Evolutionary conservation across 2,329 filamentous ascomycete species (phyloP).

Genomic region (Nannizzia gypsea): DNA sequence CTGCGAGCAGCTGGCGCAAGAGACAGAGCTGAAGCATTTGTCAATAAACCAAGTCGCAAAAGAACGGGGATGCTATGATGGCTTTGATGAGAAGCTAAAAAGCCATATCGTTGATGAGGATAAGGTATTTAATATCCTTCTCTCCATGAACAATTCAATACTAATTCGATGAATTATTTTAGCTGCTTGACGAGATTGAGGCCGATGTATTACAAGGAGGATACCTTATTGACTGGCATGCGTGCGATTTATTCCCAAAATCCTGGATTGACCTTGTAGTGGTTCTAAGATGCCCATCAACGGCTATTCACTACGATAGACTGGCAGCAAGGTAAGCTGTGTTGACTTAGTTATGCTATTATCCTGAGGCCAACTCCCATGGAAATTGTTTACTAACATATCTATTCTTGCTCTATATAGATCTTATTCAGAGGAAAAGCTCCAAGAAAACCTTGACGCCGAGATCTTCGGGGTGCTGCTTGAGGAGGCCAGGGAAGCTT

Average conservation of each 20-base stretch:
- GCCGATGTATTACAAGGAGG: conserved; percentile 66
- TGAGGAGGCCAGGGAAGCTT: conserved; percentile 79
- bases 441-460: conserved; percentile 91
- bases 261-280: conserved; percentile 93
- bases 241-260: conserved; percentile 86
- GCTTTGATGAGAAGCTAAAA: conserved; percentile 71
- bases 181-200: conserved; percentile 79
- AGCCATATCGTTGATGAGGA: conserved; percentile 96
- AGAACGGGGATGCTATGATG: conserved; percentile 74
- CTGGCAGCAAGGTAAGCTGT: conserved; percentile 54
- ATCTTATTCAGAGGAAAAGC: conserved; percentile 71
- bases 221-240: conserved; percentile 93
- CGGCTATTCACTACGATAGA: conserved; percentile 71
- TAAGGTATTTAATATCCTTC: conserved; percentile 48
- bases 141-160: neutral
- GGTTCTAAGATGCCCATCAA: conserved; percentile 67
- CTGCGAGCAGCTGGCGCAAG: conserved; percentile 66
- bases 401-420: conserved; percentile 29
- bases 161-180: neutral
- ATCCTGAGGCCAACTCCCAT: neutral
- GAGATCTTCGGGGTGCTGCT: conserved; percentile 96
- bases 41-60: conserved; percentile 88
- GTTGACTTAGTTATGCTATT: neutral
- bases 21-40: conserved; percentile 66
- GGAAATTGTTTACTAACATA: conserved; percentile 6